A percentile compares a stretch with the other conserved stretches of the same genome.
Conservation (phyloP, 1,139 yeast genomes). For the Pichia sp. region DNA sequence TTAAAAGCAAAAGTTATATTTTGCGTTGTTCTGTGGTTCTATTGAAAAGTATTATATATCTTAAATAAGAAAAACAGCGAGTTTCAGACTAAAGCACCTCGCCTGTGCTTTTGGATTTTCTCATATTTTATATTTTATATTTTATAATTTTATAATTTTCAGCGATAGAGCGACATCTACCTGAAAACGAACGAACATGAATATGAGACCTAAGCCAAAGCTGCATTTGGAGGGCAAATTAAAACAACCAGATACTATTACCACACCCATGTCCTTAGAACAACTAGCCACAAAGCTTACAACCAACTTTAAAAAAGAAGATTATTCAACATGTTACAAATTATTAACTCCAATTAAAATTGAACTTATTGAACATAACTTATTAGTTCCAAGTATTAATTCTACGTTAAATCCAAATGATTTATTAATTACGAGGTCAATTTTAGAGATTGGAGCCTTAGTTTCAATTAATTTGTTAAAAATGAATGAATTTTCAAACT, state of each 20-base stretch:
- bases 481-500: constrained; percentile 62
- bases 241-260: background rate
- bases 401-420: constrained; percentile 48
- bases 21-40: no score
- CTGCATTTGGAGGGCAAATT: background rate
- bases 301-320: constrained; percentile 50
- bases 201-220: background rate
- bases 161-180: background rate
- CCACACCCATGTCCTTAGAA: constrained; percentile 29
- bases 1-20: no score
- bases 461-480: constrained; percentile 60
- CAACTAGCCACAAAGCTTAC: constrained; percentile 64
- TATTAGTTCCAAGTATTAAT: constrained; percentile 60
- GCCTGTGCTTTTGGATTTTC: background rate
- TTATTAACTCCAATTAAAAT: constrained; percentile 68
- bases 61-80: no score
- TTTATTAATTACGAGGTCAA: constrained; percentile 68
- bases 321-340: constrained; percentile 55
- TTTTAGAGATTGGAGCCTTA: constrained; percentile 83
- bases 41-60: no score
- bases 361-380: constrained; percentile 68
- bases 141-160: background rate
- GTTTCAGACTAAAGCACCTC: no score
- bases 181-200: background rate
- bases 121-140: background rate